Evolutionary conservation across 2,329 filamentous ascomycete species (phyloP), one percentile per base, ranked within the genome.

Genomic region (Arthroderma sp.): DNA sequence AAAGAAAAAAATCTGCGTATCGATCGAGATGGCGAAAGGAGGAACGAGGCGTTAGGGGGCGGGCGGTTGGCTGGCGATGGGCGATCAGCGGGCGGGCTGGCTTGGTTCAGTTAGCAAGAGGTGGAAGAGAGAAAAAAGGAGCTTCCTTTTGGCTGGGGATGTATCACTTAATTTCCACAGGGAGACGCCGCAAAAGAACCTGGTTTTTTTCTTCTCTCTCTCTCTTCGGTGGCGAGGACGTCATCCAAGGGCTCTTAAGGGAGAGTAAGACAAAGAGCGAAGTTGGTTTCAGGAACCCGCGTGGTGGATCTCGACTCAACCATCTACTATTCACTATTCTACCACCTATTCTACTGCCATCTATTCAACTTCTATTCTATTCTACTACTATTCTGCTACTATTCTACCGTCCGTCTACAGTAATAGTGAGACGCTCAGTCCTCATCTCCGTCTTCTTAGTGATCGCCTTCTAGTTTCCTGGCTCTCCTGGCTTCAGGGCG

Each of bases 161-260:
- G 47, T 51, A 51, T 51, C 47, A 51, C 47, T 51, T 51, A 31
- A 33, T 51, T 33, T 51, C 47, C 47, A 51, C 47, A 4, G 39
- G 39, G 39, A 23, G 19, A 19, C 8, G 41, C 13, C 2, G 17
- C 37, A 38, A n/a, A 38, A 13, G 39, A 19, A 43, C 6, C 7
- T 21, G 6, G 15, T 5, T 9, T n/a, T 33, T 33, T 33, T n/a
- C 17, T 43, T 43, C n/a, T n/a, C n/a, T n/a, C n/a, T n/a, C 39
- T 17, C 4, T n/a, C 7, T 19, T 19, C 17, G 17, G 39, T 43
- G 39, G 39, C 39, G 39, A 33, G 31, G 31, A 43, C 39, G 39
- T 43, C 39, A 43, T 43, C 9, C 19, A 19, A 17, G 33, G 38
- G 38, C n/a, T n/a, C n/a, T n/a, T n/a, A n/a, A n/a, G n/a, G n/a